Evolutionary conservation across 2,329 filamentous ascomycete species (phyloP), one percentile per base, ranked within the genome.

Genomic region (Microcyclosporella mali): DNA sequence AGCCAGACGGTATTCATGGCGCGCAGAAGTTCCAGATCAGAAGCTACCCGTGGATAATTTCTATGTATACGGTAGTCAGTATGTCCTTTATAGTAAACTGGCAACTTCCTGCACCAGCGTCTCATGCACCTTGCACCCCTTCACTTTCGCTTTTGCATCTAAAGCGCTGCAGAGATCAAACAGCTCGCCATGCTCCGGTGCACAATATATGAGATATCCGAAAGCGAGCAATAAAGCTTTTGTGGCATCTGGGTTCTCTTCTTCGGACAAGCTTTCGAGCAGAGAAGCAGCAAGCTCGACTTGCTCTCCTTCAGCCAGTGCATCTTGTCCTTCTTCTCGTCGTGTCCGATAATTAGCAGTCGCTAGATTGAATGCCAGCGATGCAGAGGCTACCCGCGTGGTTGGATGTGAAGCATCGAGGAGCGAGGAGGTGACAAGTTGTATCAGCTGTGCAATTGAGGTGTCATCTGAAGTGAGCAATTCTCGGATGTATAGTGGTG

Each of bases 211-310:
- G 18, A 95, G 61, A 52, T 88, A 78, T 0, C 88, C 90, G 14
- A 94, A 63, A 2, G 84, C 84, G 12, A 88, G 71, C 27, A 95
- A 56, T 63, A 89, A 79, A 0, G 87, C 87, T 57, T 84, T 85
- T 11, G 89, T 65, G 0, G 85, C 84, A 56, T 95, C 88, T 18
- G 47, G 47, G 28, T 52, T 60, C 35, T 64, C 64, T 46, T 79
- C 75, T 4, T 65, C 64, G 14, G 61, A 62, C 0, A 90, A 78
- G 2, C 85, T 84, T 64, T 95, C 88, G 1, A 95, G 68, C 6
- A 92, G 67, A 1, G 85, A 84, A 0, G 89, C 89, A 0, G 84
- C 79, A 4, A 97, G 70, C 63, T 95, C 88, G 1, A 94, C 78
- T 58, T 92, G 84, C 45, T 85, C 81, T 2, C 74, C 77, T 29